Percentiles rank a stretch among this genome's conserved stretches.
phyloP scores from a whole-genome alignment of 2,329 filamentous ascomycete species.

The Acephala macrosclerotiorum region DNA sequence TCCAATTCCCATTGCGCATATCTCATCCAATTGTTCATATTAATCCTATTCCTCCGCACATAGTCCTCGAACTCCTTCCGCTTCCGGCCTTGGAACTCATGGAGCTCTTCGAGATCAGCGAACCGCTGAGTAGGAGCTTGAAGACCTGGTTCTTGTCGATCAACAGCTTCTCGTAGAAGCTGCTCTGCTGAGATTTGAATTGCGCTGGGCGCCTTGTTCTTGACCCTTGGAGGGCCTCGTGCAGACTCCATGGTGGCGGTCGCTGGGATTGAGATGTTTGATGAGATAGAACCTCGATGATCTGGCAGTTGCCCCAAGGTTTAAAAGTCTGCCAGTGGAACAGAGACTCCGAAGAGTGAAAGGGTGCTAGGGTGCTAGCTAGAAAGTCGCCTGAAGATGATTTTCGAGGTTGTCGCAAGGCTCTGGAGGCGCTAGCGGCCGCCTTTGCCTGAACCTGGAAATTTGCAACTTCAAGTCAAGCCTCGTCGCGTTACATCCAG shows the following conservation, averaged over 20 bases:
- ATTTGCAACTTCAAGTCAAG: neutral
- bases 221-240: slow-evolving; percentile 92
- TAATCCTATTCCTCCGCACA: slow-evolving; percentile 91
- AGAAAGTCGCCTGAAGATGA: no score
- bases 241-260: slow-evolving; percentile 79
- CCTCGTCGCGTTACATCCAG: slow-evolving; percentile 4
- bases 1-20: slow-evolving; percentile 98
- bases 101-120: slow-evolving; percentile 94
- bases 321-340: no score
- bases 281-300: neutral
- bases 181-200: slow-evolving; percentile 96
- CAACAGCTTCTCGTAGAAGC: slow-evolving; percentile 94
- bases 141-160: slow-evolving; percentile 87
- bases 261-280: slow-evolving; percentile 1
- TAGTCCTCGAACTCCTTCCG: slow-evolving; percentile 98
- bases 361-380: no score
- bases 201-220: slow-evolving; percentile 95
- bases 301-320: no score
- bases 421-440: slow-evolving; percentile 32
- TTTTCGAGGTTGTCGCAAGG: neutral
- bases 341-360: no score
- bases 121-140: slow-evolving; percentile 95
- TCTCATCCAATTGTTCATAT: slow-evolving; percentile 98
- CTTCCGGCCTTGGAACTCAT: slow-evolving; percentile 96
- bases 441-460: slow-evolving; percentile 1